Evolutionary conservation across 2,329 filamentous ascomycete genomes (phyloP).

Genomic region (Chrysoporthe deuterocubensis): DNA sequence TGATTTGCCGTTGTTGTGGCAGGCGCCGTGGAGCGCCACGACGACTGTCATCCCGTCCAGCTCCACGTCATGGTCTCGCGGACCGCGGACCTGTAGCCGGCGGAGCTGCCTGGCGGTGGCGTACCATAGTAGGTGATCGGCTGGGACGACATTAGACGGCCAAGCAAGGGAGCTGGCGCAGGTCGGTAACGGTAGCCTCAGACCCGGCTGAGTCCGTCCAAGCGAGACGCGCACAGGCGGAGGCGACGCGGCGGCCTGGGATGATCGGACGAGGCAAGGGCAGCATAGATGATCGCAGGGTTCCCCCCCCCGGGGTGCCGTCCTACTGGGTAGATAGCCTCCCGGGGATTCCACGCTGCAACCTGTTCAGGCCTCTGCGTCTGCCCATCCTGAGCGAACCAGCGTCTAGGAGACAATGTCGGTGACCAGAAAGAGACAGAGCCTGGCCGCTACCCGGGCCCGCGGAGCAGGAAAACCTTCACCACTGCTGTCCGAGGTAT

Average conservation of each 20-base stretch:
- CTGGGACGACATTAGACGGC: background rate
- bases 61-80: background rate
- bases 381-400: background rate
- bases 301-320: background rate
- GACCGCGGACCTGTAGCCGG: background rate
- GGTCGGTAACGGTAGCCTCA: background rate
- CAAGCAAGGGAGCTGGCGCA: constrained; percentile 1
- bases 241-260: background rate
- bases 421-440: background rate
- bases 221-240: background rate
- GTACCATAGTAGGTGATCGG: background rate
- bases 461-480: background rate
- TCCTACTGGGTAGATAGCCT: no score
- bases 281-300: background rate
- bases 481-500: background rate
- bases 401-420: background rate
- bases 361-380: background rate
- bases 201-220: background rate
- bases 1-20: constrained; percentile 28
- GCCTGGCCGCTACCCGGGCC: background rate
- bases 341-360: no score
- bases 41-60: constrained; percentile 28
- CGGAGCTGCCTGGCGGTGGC: constrained; percentile 1
- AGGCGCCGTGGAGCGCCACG: constrained; percentile 34
- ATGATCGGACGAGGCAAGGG: background rate